Evolutionary conservation across 2,329 filamentous ascomycete genomes (phyloP).

Genomic region (Graphilbum sp.): DNA sequence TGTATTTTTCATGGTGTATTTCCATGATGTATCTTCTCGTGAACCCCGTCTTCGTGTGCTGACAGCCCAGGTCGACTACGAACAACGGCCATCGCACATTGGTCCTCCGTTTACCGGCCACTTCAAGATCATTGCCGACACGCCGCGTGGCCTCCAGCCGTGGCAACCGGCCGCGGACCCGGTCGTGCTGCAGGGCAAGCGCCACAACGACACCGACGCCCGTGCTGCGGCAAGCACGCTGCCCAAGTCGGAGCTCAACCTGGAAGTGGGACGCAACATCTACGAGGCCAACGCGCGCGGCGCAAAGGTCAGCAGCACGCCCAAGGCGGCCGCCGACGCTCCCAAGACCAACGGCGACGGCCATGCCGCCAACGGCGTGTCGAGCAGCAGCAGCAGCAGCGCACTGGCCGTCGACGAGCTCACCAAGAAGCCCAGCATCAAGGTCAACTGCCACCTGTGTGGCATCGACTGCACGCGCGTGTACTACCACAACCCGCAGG

Average conservation of each 20-base stretch:
- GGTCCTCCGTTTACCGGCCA: constrained; percentile 95
- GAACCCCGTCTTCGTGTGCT: too few relatives aligned
- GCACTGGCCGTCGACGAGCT: constrained; percentile 40
- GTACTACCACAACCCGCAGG: constrained; percentile 42
- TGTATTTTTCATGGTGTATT: too few relatives aligned
- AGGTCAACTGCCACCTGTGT: constrained; percentile 78
- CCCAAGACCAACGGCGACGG: constrained; percentile 63
- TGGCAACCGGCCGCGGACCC: constrained; percentile 83
- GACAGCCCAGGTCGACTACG: constrained; percentile 95
- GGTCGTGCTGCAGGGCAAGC: constrained; percentile 43
- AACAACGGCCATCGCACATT: constrained; percentile 86
- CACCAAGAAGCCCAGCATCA: constrained; percentile 47
- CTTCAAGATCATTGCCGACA: constrained; percentile 92
- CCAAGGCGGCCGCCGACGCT: constrained; percentile 26
- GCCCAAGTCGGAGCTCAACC: constrained; percentile 66
- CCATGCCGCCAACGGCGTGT: constrained; percentile 46
- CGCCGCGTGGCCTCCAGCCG: constrained; percentile 81
- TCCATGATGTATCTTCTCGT: too few relatives aligned
- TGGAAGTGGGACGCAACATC: constrained; percentile 88
- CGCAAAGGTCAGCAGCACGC: constrained; percentile 45
- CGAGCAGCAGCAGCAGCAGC: constrained; percentile 12
- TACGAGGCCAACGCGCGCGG: constrained; percentile 83
- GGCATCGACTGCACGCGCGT: constrained; percentile 69
- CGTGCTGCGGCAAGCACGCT: constrained; percentile 49
- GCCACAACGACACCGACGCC: constrained; percentile 51